These are phyloP conservation scores for Salix dunnii DNA, from an alignment of 345 rosid genomes.

Conservation along the genomic window DNA sequence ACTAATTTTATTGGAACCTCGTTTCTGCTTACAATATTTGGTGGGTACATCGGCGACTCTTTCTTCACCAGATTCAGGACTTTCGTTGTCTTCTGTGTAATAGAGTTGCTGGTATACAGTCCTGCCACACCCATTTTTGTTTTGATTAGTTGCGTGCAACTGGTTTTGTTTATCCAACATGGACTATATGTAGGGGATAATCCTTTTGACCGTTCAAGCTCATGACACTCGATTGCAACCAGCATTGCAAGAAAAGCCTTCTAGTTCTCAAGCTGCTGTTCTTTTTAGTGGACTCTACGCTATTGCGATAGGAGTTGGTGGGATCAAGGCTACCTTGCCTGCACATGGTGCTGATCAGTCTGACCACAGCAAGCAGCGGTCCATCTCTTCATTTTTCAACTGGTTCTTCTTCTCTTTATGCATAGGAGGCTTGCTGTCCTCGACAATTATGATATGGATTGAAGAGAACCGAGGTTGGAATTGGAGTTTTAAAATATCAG, in stretches of 20 bases:
- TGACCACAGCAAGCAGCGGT: conserved; percentile 29
- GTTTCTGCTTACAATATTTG: conserved; percentile 54
- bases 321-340: conserved; percentile 56
- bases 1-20: conserved; percentile 70
- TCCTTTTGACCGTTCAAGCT: conserved; percentile 53
- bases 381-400: conserved; percentile 50
- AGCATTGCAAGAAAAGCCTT: conserved; percentile 20
- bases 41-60: conserved; percentile 58
- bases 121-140: background rate
- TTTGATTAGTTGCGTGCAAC: too few relatives aligned
- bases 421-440: conserved; percentile 44
- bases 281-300: conserved; percentile 47
- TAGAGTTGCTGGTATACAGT: conserved; percentile 44
- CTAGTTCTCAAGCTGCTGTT: conserved; percentile 32
- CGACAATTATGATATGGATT: conserved; percentile 60
- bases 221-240: conserved; percentile 39
- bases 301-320: conserved; percentile 55
- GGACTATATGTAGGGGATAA: conserved; percentile 38
- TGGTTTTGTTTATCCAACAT: background rate
- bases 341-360: conserved; percentile 69
- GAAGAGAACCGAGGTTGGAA: conserved; percentile 61
- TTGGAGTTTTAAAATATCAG: conserved; percentile 35
- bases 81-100: conserved; percentile 33
- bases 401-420: conserved; percentile 57
- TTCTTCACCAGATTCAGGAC: conserved; percentile 48